A percentile compares a stretch with the other conserved stretches of the same genome.
These are phyloP conservation scores for Dioscorea dumetorum DNA, from an alignment of 106 monocot species.

Conservation along the genomic window DNA sequence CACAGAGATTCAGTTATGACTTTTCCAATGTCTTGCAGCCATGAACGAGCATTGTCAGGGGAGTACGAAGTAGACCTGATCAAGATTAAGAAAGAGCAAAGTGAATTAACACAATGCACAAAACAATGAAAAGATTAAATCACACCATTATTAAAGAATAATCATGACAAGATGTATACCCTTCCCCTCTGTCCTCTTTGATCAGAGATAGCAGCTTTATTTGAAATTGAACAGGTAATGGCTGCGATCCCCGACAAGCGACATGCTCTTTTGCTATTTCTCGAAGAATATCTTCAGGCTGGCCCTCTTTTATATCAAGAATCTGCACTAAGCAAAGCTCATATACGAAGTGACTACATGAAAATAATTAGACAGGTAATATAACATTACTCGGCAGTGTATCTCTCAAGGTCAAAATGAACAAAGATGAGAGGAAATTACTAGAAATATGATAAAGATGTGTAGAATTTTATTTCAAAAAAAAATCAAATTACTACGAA, in stretches of 20 bases:
- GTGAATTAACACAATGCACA: background rate
- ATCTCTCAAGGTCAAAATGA: background rate
- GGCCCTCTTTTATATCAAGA: conserved; percentile 51
- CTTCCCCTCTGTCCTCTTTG: conserved; percentile 29
- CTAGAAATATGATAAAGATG: background rate
- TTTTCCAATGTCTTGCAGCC: conserved; percentile 44
- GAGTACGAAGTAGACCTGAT: conserved; percentile 15
- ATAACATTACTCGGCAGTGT: background rate
- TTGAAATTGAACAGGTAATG: conserved; percentile 34
- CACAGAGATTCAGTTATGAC: conserved; percentile 29
- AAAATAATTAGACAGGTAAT: background rate
- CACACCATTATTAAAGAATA: background rate
- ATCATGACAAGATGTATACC: conserved; percentile 14
- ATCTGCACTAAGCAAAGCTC: conserved; percentile 16
- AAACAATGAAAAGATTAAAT: conserved; percentile 4
- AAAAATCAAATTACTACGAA: too few relatives aligned
- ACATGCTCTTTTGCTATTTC: conserved; percentile 29
- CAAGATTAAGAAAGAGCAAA: conserved; percentile 1
- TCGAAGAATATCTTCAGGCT: conserved; percentile 40
- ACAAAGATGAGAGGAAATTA: background rate
- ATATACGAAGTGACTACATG: background rate
- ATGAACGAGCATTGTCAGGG: conserved; percentile 30
- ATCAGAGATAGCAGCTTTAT: conserved; percentile 50
- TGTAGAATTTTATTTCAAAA: background rate
- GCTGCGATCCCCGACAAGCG: conserved; percentile 10